phyloP scores from a whole-genome alignment of 441 rosid species.

The Jatropha multifida region DNA sequence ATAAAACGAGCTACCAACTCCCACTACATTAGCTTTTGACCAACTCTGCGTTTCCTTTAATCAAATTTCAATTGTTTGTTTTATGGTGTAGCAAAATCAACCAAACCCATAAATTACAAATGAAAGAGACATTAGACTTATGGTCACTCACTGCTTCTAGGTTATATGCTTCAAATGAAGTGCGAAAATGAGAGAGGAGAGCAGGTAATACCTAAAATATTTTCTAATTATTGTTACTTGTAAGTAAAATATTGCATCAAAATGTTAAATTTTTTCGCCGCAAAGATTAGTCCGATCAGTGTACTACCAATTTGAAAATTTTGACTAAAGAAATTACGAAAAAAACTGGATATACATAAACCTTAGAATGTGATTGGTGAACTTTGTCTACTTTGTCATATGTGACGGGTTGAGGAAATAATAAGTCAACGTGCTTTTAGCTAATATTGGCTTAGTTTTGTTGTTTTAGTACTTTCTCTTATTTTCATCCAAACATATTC shows the following conservation, averaged over 20 bases:
- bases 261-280: too few relatives aligned
- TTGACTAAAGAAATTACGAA: background rate
- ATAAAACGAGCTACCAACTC: slow-evolving; percentile 31
- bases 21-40: slow-evolving; percentile 34
- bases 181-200: background rate
- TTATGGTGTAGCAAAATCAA: background rate
- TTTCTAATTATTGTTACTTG: slow-evolving; percentile 4
- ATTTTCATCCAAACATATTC: slow-evolving; percentile 23
- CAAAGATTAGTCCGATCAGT: background rate
- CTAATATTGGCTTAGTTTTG: slow-evolving; percentile 19
- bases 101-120: background rate
- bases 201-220: slow-evolving; percentile 26
- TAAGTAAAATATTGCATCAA: background rate
- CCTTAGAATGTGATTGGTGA: background rate
- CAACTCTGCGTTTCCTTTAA: background rate
- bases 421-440: slow-evolving; percentile 21
- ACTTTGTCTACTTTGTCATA: background rate
- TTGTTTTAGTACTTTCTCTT: slow-evolving; percentile 1
- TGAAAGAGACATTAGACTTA: slow-evolving; percentile 11
- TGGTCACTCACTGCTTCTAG: background rate
- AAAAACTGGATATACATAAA: background rate
- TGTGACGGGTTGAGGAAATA: background rate
- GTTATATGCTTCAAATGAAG: background rate
- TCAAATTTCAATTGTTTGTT: slow-evolving; percentile 14
- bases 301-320: background rate